A percentile compares a stretch with the other conserved stretches of the same genome.
Conservation (phyloP, 2,329 filamentous ascomycete genomes). For the Exophiala oligosperma region DNA sequence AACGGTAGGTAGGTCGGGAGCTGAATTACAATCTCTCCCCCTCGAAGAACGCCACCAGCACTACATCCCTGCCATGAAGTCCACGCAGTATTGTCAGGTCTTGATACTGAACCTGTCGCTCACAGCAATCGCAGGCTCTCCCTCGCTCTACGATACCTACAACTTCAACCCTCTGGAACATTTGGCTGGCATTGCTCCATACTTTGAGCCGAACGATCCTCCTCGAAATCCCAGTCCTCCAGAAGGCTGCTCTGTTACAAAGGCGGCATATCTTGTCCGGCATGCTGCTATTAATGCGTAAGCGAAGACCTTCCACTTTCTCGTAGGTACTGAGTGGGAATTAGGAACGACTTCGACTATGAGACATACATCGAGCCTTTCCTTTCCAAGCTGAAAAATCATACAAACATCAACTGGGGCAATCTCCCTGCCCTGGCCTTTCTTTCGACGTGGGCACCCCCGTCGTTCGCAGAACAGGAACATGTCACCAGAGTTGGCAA, state of each 20-base stretch:
- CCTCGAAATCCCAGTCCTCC: conserved; percentile 46
- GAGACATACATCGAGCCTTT: conserved; percentile 60
- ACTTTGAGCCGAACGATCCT: conserved; percentile 57
- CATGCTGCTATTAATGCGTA: conserved; percentile 59
- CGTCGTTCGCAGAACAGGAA: conserved; percentile 59
- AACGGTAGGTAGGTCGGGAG: too few relatives aligned
- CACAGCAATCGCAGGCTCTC: neutral
- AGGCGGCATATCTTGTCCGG: conserved; percentile 58
- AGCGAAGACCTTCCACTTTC: neutral
- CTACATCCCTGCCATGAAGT: neutral
- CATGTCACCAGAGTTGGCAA: conserved; percentile 63
- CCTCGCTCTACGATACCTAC: conserved; percentile 14
- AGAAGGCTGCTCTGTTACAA: conserved; percentile 51
- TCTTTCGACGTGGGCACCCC: conserved; percentile 56
- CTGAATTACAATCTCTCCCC: too few relatives aligned
- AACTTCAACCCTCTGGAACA: conserved; percentile 57
- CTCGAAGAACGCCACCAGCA: too few relatives aligned
- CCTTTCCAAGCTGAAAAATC: conserved; percentile 59
- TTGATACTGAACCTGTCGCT: neutral
- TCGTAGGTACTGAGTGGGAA: neutral
- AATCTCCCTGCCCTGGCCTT: conserved; percentile 58
- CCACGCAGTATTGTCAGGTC: neutral
- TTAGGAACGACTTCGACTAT: conserved; percentile 56
- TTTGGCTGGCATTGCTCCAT: conserved; percentile 57
- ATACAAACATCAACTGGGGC: conserved; percentile 56